Evolutionary conservation across 1,284 basidiomycete genomes (phyloP).

Genomic region (Malassezia arunalokei): DNA sequence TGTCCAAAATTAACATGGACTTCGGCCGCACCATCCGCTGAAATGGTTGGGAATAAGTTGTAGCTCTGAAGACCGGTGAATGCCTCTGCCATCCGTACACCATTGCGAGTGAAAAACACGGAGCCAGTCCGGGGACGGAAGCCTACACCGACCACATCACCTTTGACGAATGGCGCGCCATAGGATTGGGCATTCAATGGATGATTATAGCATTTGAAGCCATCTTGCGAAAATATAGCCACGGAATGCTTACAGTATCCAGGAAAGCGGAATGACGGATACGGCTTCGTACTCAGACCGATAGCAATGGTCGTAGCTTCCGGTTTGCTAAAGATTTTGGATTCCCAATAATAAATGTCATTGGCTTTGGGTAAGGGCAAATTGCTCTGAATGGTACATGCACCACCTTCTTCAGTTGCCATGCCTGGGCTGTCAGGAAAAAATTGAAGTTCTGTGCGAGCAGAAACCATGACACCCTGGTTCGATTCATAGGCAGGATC

Average conservation of each 20-base stretch:
- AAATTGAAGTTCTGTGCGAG: constrained; percentile 43
- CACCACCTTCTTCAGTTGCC: constrained; percentile 43
- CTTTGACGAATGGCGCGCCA: constrained; percentile 74
- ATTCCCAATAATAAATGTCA: constrained; percentile 47
- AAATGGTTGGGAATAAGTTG: constrained; percentile 44
- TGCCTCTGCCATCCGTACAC: constrained; percentile 41
- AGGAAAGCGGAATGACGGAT: constrained; percentile 40
- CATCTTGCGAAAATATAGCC: constrained; percentile 80
- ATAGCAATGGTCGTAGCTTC: constrained; percentile 33
- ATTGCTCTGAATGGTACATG: constrained; percentile 42
- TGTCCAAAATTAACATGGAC: constrained; percentile 45
- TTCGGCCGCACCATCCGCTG: constrained; percentile 40
- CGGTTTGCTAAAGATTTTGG: constrained; percentile 46
- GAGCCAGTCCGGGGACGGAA: constrained; percentile 42
- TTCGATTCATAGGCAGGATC: constrained; percentile 45
- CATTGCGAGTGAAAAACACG: constrained; percentile 45
- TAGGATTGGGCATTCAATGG: constrained; percentile 81
- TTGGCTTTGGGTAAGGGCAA: constrained; percentile 45
- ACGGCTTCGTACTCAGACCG: constrained; percentile 44
- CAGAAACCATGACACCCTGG: constrained; percentile 40
- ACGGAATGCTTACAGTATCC: constrained; percentile 82
- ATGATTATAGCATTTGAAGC: constrained; percentile 93
- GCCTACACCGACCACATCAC: constrained; percentile 49
- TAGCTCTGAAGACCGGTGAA: constrained; percentile 39
- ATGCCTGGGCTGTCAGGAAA: constrained; percentile 43